Conservation (phyloP, 2,329 filamentous ascomycete genomes). For the Thelonectria discophora region DNA sequence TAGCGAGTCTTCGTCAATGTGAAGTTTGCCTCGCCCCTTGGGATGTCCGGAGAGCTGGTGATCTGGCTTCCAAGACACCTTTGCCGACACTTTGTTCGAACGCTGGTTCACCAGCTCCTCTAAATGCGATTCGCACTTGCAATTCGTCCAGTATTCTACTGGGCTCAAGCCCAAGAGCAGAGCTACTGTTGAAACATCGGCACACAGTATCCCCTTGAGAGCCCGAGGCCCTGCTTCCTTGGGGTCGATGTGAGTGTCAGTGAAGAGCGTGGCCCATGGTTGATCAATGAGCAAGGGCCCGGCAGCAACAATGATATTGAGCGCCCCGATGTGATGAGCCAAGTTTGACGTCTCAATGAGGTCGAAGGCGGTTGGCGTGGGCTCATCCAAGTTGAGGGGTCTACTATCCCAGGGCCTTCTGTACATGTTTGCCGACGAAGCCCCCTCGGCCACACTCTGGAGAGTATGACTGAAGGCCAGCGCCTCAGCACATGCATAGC, state of each 20-base stretch:
- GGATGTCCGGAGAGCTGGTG: constrained; percentile 42
- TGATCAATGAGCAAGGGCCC: constrained; percentile 56
- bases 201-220: constrained; percentile 55
- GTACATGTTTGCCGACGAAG: constrained; percentile 52
- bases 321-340: constrained; percentile 50
- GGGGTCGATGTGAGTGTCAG: constrained; percentile 54
- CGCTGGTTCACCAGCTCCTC: constrained; percentile 46
- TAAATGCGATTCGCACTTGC: constrained; percentile 51
- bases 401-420: constrained; percentile 51
- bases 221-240: constrained; percentile 37
- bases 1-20: constrained; percentile 50
- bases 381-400: constrained; percentile 52
- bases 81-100: constrained; percentile 41
- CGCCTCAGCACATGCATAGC: constrained; percentile 59
- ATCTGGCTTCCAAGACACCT: constrained; percentile 50
- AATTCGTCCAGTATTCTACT: constrained; percentile 61
- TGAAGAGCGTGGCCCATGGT: constrained; percentile 59
- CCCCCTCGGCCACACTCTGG: constrained; percentile 49
- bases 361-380: constrained; percentile 58
- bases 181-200: constrained; percentile 56
- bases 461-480: constrained; percentile 62
- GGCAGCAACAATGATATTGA: constrained; percentile 53
- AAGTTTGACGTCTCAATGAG: constrained; percentile 64
- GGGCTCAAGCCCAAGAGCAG: constrained; percentile 61
- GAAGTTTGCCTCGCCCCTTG: constrained; percentile 36